Evolutionary conservation across 2,329 filamentous ascomycete genomes (phyloP).

Genomic region (Didymella glomerata): DNA sequence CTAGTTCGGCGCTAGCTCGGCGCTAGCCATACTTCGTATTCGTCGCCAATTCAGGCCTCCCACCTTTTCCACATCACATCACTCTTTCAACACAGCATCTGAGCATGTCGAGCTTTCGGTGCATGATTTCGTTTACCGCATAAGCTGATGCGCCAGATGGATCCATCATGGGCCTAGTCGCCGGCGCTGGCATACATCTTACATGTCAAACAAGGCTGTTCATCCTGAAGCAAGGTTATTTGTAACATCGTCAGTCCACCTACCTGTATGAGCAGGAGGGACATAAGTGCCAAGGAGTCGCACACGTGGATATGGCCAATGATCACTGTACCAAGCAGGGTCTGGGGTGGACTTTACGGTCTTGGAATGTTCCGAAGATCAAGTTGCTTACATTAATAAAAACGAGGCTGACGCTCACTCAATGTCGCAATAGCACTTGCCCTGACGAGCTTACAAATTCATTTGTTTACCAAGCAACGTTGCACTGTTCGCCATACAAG

Average conservation of each 20-base stretch:
- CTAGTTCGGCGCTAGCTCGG: neutral
- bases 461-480: conserved; percentile 9
- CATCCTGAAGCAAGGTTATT: neutral
- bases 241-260: neutral
- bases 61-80: neutral
- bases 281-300: neutral
- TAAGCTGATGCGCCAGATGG: neutral
- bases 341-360: conserved; percentile 1
- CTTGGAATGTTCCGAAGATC: neutral
- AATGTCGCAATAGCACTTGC: conserved; percentile 2
- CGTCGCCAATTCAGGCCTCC: neutral
- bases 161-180: neutral
- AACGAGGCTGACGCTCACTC: neutral
- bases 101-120: neutral
- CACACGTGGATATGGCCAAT: neutral
- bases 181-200: neutral
- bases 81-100: neutral
- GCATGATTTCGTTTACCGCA: neutral
- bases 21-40: neutral
- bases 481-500: neutral
- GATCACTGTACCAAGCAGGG: too few species aligned
- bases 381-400: conserved; percentile 8
- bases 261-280: neutral
- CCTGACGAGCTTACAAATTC: conserved; percentile 15
- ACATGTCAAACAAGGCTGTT: neutral